phyloP scores from a whole-genome alignment of 208 protist species.

The Porcisia hertigi region DNA sequence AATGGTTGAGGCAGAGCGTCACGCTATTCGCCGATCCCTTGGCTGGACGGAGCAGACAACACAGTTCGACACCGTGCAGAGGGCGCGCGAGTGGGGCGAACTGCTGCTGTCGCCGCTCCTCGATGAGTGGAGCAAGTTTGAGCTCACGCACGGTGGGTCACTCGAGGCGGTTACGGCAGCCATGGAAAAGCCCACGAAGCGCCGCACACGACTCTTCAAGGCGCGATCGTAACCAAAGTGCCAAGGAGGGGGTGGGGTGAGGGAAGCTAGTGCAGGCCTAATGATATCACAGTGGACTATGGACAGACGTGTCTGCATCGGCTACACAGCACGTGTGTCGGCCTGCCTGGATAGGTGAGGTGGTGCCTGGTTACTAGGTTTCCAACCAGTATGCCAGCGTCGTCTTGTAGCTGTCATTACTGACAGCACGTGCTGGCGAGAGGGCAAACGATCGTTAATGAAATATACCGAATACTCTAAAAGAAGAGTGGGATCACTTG shows the following conservation, averaged over 20 bases:
- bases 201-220: constrained; percentile 78
- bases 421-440: not conserved
- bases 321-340: not conserved
- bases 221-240: constrained; percentile 1
- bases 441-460: not conserved
- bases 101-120: constrained; percentile 67
- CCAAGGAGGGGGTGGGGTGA: not conserved
- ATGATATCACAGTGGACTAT: not conserved
- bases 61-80: constrained; percentile 60
- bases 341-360: not conserved
- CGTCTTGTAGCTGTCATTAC: not conserved
- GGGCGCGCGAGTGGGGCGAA: constrained; percentile 55
- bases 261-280: not conserved
- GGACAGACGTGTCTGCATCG: not conserved
- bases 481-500: not conserved
- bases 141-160: constrained; percentile 66
- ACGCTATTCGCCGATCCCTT: constrained; percentile 36
- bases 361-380: not conserved
- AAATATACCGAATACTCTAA: not conserved
- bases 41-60: constrained; percentile 40
- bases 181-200: constrained; percentile 44
- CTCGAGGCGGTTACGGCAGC: constrained; percentile 48
- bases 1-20: constrained; percentile 61
- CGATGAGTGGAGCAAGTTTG: constrained; percentile 68
- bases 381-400: not conserved